Percentiles rank a stretch among this genome's conserved stretches.
These are phyloP conservation scores for Chaetomium sp. DNA, from an alignment of 2,329 filamentous ascomycete species.

Conservation along the genomic window DNA sequence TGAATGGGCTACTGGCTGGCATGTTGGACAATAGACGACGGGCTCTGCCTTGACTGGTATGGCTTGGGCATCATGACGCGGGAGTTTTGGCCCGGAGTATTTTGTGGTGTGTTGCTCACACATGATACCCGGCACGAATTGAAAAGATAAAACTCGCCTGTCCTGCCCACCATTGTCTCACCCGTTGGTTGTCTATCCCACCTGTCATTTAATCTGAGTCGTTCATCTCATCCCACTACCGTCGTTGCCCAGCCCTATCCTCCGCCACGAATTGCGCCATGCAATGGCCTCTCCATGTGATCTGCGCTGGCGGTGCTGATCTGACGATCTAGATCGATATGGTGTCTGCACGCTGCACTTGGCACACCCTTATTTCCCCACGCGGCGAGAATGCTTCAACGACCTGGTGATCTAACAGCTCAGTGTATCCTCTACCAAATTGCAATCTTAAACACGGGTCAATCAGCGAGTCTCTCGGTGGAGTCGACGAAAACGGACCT, in stretches of 20 bases:
- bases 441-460: background rate
- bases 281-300: background rate
- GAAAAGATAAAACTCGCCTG: slow-evolving; percentile 15
- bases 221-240: background rate
- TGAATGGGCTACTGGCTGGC: slow-evolving; percentile 32
- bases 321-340: background rate
- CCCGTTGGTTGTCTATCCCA: background rate
- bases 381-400: background rate
- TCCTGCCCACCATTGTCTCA: background rate
- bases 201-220: background rate
- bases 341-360: background rate
- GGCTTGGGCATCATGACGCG: slow-evolving; percentile 18
- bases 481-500: background rate
- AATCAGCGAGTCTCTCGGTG: background rate
- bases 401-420: background rate
- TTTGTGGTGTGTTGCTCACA: slow-evolving; percentile 16
- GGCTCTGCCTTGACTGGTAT: background rate
- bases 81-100: slow-evolving; percentile 14
- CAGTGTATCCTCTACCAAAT: background rate
- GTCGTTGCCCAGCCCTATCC: background rate
- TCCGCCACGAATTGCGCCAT: background rate
- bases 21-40: slow-evolving; percentile 29
- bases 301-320: background rate
- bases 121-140: slow-evolving; percentile 23
- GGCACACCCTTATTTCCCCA: background rate